Base-by-base conservation (phyloP, 2,329 filamentous ascomycete genomes). In the Colletotrichum echinochloae region DNA sequence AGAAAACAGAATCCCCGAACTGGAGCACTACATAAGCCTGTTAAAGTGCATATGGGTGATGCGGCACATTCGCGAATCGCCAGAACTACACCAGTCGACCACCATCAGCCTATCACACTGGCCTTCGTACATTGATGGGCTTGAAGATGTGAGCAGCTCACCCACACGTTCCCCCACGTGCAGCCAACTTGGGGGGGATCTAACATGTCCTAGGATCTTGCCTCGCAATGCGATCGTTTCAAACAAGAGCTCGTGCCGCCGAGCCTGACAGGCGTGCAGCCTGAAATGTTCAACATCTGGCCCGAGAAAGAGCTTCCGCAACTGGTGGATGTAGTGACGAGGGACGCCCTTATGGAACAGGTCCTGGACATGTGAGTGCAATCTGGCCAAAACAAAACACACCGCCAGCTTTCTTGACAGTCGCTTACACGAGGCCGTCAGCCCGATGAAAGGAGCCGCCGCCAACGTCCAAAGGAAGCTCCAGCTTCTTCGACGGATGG, bases 11-110 rank as follows among this genome's bases (percentile, higher is more conserved):
- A 70, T 73, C 23, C 74, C 74, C 5, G 54, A 60, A 2, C 28
- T 62, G 11, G 72, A 74, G 6, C 77, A 79, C 60, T 80, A 79
- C 44, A 26, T 80, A 55, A 79, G 76, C 35, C 69, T 80, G 1
- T 57, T 81, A 35, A 81, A 80, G 56, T 80, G 79, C 35, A 62
- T 80, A 5, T 80, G 78, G 77, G 70, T 80, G 41, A 74, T 77
- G 44, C 56, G 70, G 20, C 69, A 55, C 23, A 74, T 76, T 18
- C 33, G 54, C 23, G 52, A 62, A 23, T 68, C 71, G 3, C 51
- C 35, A 1, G 57, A 74, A 54, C 59, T 79, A 1, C 56, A 46
- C 4, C 35, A 66, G 3, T 65, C 71, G 1, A n/a, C 41, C 12
- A 54, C 70, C 1, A 54, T 66, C 9, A 55, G 67, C 11, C 74